Conservation (phyloP, 2,329 filamentous ascomycete genomes). For the Xylaria sp. region DNA sequence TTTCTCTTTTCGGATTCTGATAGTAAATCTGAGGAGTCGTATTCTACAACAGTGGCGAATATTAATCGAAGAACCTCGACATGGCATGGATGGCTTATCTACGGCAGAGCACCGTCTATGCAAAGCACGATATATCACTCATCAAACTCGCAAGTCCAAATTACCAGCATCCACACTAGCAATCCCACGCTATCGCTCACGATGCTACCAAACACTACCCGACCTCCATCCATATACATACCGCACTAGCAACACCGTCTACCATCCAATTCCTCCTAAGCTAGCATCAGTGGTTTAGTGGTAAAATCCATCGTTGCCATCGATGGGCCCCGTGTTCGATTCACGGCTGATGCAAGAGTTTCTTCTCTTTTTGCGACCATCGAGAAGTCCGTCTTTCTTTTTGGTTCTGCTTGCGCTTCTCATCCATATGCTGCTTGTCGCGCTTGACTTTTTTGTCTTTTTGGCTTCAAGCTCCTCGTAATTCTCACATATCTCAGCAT, state of each 20-base stretch:
- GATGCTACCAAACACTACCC: neutral
- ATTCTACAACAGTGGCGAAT: too few species aligned
- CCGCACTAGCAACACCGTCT: neutral
- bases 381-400: neutral
- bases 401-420: too few species aligned
- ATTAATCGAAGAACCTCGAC: too few species aligned
- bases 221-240: neutral
- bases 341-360: constrained; percentile 36
- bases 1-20: neutral
- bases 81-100: too few species aligned
- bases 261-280: neutral
- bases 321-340: constrained; percentile 45
- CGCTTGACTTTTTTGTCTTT: too few species aligned
- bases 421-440: too few species aligned
- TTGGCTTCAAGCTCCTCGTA: too few species aligned
- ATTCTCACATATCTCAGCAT: too few species aligned
- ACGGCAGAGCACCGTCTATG: too few species aligned
- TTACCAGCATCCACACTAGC: neutral
- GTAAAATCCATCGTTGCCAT: constrained; percentile 52
- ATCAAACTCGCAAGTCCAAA: too few species aligned
- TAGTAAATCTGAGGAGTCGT: neutral
- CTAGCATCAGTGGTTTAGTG: constrained; percentile 43
- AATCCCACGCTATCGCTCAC: neutral
- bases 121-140: too few species aligned
- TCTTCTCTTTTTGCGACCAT: neutral